These are phyloP conservation scores for Thuja plicata DNA, from an alignment of 83 land plant genomes.

Conservation along the genomic window DNA sequence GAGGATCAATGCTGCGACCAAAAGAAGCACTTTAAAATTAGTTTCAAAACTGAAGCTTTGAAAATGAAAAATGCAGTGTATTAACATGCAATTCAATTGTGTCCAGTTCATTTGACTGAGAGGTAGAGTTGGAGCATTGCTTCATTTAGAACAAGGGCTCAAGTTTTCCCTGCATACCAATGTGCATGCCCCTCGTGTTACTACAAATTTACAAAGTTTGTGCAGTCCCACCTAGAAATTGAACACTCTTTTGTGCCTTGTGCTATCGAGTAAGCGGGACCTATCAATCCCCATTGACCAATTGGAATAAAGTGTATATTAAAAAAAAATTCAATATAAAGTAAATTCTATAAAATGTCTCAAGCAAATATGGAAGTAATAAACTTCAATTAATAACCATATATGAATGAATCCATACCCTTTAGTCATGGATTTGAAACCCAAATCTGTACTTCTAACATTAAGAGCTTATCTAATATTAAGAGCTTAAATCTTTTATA, in stretches of 20 bases:
- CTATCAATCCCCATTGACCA: neutral
- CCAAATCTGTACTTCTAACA: neutral
- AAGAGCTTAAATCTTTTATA: neutral
- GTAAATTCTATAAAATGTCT: neutral
- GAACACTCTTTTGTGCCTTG: neutral
- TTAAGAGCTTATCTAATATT: neutral
- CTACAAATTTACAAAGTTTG: neutral
- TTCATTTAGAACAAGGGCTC: neutral
- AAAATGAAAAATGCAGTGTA: neutral
- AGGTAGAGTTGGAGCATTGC: neutral
- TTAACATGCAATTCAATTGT: neutral
- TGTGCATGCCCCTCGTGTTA: neutral
- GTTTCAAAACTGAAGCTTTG: neutral
- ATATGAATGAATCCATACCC: neutral
- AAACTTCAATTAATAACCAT: neutral
- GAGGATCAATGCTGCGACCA: slow-evolving; percentile 13
- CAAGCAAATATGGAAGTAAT: neutral
- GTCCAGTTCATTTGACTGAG: neutral
- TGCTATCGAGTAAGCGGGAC: neutral
- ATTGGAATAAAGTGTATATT: neutral
- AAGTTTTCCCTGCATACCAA: neutral
- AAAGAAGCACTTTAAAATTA: neutral
- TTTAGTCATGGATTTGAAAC: neutral
- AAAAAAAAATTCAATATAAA: neutral
- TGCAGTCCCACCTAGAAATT: neutral